Evolutionary conservation across 192 early-diverging fungal species (phyloP).

Genomic region (Coemansia sp.): DNA sequence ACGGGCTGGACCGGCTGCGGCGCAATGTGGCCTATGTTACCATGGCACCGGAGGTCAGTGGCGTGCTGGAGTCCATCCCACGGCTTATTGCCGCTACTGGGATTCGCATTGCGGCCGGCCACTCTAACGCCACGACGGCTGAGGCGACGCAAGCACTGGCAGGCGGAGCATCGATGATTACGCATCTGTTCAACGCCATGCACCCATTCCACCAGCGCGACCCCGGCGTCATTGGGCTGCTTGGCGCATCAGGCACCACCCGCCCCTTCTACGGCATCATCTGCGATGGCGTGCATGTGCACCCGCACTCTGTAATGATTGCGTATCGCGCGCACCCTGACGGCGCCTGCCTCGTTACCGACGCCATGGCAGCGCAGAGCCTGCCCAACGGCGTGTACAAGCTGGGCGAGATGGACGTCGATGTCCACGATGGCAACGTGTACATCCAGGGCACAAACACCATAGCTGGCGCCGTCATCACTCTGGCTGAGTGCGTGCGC

Average conservation of each 20-base stretch:
- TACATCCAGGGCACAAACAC: slow-evolving; percentile 77
- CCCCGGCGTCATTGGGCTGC: slow-evolving; percentile 76
- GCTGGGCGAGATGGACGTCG: slow-evolving; percentile 68
- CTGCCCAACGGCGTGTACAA: slow-evolving; percentile 71
- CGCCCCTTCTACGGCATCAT: slow-evolving; percentile 85
- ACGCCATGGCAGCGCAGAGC: slow-evolving; percentile 78
- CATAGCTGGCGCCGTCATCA: slow-evolving; percentile 70
- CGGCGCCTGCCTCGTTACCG: slow-evolving; percentile 78
- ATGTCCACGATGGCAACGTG: slow-evolving; percentile 63
- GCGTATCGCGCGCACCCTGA: slow-evolving; percentile 79
- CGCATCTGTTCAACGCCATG: slow-evolving; percentile 89
- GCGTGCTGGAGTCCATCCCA: slow-evolving; percentile 66
- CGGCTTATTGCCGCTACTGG: slow-evolving; percentile 63
- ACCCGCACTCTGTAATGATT: slow-evolving; percentile 78
- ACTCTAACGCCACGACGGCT: slow-evolving; percentile 67
- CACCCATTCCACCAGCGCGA: slow-evolving; percentile 85
- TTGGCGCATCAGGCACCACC: slow-evolving; percentile 57
- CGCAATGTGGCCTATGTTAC: slow-evolving; percentile 71
- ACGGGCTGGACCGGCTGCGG: slow-evolving; percentile 65
- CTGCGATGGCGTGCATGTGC: slow-evolving; percentile 81
- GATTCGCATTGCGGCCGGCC: slow-evolving; percentile 68
- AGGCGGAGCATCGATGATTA: slow-evolving; percentile 71
- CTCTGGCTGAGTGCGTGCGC: slow-evolving; percentile 71
- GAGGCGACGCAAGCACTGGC: slow-evolving; percentile 64
- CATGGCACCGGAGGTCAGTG: slow-evolving; percentile 77